Evolutionary conservation across 1,284 basidiomycete genomes (phyloP).

Genomic region (Golubevia pallescens): DNA sequence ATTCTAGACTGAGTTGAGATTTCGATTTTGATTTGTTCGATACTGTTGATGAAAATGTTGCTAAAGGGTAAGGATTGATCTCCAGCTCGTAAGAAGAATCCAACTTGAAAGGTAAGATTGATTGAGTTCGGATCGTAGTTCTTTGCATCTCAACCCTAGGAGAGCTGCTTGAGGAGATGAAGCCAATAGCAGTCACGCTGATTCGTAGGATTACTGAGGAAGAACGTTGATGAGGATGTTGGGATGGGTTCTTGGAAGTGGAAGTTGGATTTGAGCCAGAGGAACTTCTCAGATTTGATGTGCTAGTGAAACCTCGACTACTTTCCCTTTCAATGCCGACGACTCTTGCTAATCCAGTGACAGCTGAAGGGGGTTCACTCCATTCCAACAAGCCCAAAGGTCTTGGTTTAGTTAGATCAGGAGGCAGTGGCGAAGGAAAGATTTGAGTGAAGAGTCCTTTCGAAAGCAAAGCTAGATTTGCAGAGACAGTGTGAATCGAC

Average conservation of each 20-base stretch:
- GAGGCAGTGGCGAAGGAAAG: conserved; percentile 22
- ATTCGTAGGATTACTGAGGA: conserved; percentile 12
- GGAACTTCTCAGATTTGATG: background rate
- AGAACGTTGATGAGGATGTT: background rate
- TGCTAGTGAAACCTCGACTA: background rate
- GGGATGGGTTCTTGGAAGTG: background rate
- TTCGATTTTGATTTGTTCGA: too few species aligned
- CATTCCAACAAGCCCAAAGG: conserved; percentile 32
- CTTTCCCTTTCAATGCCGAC: conserved; percentile 23
- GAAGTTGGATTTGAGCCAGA: background rate
- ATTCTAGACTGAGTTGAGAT: too few species aligned
- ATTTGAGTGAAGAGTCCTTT: conserved; percentile 27
- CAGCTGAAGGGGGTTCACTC: conserved; percentile 31
- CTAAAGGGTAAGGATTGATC: too few species aligned
- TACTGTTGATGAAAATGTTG: too few species aligned
- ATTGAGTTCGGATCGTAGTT: too few species aligned
- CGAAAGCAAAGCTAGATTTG: conserved; percentile 22
- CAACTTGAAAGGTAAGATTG: too few species aligned
- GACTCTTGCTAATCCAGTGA: conserved; percentile 31
- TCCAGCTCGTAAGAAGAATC: too few species aligned
- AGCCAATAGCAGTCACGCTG: conserved; percentile 23
- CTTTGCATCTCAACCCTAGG: too few species aligned
- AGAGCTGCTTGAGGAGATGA: conserved; percentile 3
- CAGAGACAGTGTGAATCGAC: conserved; percentile 11
- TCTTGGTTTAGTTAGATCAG: conserved; percentile 15